These are phyloP conservation scores for Brassica balearica DNA, from an alignment of 441 rosid species.

Conservation along the genomic window DNA sequence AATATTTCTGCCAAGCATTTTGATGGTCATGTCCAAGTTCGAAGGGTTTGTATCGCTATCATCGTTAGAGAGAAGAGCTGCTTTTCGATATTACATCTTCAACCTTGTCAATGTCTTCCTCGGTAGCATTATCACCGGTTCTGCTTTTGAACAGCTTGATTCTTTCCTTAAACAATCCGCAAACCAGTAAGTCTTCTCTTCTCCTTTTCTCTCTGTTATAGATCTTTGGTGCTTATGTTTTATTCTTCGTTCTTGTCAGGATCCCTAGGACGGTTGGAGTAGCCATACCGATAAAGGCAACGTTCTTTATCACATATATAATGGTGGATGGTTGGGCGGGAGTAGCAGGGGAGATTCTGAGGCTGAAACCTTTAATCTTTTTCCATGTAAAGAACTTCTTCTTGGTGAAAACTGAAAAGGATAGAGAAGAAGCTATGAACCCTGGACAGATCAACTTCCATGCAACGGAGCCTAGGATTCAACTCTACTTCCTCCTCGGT, in stretches of 20 bases:
- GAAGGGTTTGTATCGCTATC: slow-evolving; percentile 90
- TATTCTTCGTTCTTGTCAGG: slow-evolving; percentile 46
- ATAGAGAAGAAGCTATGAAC: slow-evolving; percentile 97
- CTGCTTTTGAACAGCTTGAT: slow-evolving; percentile 86
- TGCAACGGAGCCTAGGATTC: slow-evolving; percentile 91
- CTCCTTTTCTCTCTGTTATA: background rate
- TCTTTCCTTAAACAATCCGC: slow-evolving; percentile 74
- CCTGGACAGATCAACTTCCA: slow-evolving; percentile 92
- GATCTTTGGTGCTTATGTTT: slow-evolving; percentile 7
- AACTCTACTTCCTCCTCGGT: slow-evolving; percentile 90
- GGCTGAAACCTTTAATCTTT: slow-evolving; percentile 79
- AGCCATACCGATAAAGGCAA: slow-evolving; percentile 91
- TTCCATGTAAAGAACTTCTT: slow-evolving; percentile 91
- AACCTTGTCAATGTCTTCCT: slow-evolving; percentile 86
- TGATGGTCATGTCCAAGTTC: slow-evolving; percentile 97
- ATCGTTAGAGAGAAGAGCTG: slow-evolving; percentile 88
- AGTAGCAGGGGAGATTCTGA: slow-evolving; percentile 85
- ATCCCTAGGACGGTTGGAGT: slow-evolving; percentile 88
- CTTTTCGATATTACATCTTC: slow-evolving; percentile 82
- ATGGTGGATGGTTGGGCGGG: slow-evolving; percentile 99
- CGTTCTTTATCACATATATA: slow-evolving; percentile 90
- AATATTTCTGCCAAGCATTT: slow-evolving; percentile 82
- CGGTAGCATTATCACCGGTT: slow-evolving; percentile 76
- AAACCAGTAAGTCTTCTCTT: slow-evolving; percentile 57
- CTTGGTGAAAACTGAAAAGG: slow-evolving; percentile 97